Percentiles rank a stretch among this genome's conserved stretches.
Evolutionary conservation across 1,139 yeast genomes (phyloP).

Genomic region (Geotrichum bryndzae): DNA sequence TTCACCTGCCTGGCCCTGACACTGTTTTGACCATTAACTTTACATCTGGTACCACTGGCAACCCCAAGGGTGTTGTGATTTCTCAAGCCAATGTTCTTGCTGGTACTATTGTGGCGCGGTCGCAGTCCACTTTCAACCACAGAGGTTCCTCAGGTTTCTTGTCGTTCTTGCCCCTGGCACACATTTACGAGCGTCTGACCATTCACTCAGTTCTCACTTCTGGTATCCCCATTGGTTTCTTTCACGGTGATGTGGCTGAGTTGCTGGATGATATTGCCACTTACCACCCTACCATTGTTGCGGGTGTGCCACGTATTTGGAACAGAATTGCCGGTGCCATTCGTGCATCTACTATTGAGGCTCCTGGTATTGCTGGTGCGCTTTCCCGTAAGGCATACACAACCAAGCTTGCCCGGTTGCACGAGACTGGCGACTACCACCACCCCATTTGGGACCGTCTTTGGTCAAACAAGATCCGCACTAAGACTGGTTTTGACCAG

Average conservation of each 20-base stretch:
- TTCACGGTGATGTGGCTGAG: conserved; percentile 41
- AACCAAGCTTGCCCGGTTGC: conserved; percentile 36
- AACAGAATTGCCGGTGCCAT: conserved; percentile 54
- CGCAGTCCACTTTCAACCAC: conserved; percentile 19
- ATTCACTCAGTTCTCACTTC: conserved; percentile 22
- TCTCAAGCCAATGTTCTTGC: conserved; percentile 51
- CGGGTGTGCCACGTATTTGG: conserved; percentile 62
- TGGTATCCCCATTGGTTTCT: conserved; percentile 42
- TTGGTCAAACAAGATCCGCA: conserved; percentile 48
- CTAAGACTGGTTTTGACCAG: conserved; percentile 53
- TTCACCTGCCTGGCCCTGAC: conserved; percentile 48
- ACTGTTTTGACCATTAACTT: conserved; percentile 61
- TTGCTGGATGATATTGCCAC: conserved; percentile 52
- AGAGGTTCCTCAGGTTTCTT: conserved; percentile 28
- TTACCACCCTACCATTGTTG: conserved; percentile 48
- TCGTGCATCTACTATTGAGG: conserved; percentile 36
- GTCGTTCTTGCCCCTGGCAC: conserved; percentile 62
- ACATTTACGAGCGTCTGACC: conserved; percentile 51
- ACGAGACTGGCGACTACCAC: conserved; percentile 36
- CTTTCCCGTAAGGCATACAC: conserved; percentile 37
- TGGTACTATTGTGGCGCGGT: conserved; percentile 37
- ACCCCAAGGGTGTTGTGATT: conserved; percentile 69
- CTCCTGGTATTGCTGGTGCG: conserved; percentile 18
- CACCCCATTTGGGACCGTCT: conserved; percentile 44
- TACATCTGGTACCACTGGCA: conserved; percentile 74